Base-by-base conservation (phyloP, 2,329 filamentous ascomycete genomes). In the Alternaria triticina region DNA sequence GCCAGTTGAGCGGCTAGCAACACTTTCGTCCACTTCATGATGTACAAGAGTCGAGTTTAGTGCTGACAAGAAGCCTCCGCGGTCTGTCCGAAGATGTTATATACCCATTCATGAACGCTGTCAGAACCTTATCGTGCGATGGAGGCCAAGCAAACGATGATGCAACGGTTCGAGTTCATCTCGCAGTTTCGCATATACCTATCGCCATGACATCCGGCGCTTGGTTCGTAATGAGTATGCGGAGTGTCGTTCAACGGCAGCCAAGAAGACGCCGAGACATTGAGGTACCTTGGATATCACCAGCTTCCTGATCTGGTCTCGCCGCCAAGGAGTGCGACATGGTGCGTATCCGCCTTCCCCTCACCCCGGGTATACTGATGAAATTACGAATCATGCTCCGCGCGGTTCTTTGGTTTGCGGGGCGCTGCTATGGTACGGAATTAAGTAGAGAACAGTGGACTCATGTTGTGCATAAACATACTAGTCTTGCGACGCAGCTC, bases 241-340 rank as follows among this genome's bases (percentile, higher is more conserved):
- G 27, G 43, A 40, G 27, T 22, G 57, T 43, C 44, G 54, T 52
- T 61, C 57, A 45, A 30, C 44, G 22, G 45, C 52, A 17, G 61
- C 60, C 64, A 64, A 66, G 64, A 36, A 27, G 5, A 54, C 45
- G 64, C 64, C 64, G 57, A 65, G 64, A 30, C 50, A 22, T 44
- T 45, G 47, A 54, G 22, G 11, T 47, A n/a, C 44, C 46, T 54
- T 40, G 50, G 27, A 43, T 60, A 64, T 60, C 59, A 51, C 22
- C 50, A 70, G 67, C 70, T 70, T 63, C 70, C 68, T 69, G 61
- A 62, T 68, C 47, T 36, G 63, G 70, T 28, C 59, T 67, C 65
- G 61, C 55, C 25, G 56, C 61, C 61, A 62, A 70, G 61, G 43
- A 62, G 63, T 54, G 56, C 58, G 44, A 57, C 63, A 68, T 62